Conservation (phyloP, 208 protist species). For the Trypanosoma caninum region DNA sequence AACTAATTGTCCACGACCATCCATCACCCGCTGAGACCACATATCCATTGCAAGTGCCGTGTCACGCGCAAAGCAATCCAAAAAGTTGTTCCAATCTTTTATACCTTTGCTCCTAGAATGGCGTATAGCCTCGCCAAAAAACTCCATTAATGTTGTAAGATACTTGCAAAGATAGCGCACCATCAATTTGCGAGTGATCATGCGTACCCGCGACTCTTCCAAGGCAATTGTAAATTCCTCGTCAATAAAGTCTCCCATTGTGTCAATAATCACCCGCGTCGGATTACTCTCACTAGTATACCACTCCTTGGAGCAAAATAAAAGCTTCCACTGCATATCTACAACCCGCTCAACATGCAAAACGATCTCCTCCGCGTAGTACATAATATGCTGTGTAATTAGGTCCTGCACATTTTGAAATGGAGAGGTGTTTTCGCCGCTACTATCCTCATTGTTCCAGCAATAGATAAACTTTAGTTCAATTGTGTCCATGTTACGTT, state of each 20-base stretch:
- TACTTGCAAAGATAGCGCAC: slow-evolving; percentile 71
- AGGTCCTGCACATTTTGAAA: slow-evolving; percentile 72
- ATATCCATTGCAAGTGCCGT: slow-evolving; percentile 49
- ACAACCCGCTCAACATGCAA: slow-evolving; percentile 81
- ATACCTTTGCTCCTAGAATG: slow-evolving; percentile 69
- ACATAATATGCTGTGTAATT: slow-evolving; percentile 60
- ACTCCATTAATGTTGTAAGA: slow-evolving; percentile 69
- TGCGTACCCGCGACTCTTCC: slow-evolving; percentile 52
- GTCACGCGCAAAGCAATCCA: slow-evolving; percentile 67
- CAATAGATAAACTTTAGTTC: slow-evolving; percentile 81
- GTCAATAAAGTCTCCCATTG: slow-evolving; percentile 77
- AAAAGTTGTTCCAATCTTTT: slow-evolving; percentile 62
- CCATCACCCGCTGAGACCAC: slow-evolving; percentile 43
- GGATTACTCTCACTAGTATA: slow-evolving; percentile 66
- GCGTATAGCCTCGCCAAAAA: slow-evolving; percentile 76
- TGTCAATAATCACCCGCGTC: slow-evolving; percentile 78
- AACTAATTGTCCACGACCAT: slow-evolving; percentile 42
- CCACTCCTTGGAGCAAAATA: slow-evolving; percentile 72
- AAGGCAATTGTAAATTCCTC: slow-evolving; percentile 80
- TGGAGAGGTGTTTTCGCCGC: slow-evolving; percentile 26
- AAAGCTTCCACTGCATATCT: slow-evolving; percentile 56
- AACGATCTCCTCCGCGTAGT: slow-evolving; percentile 84
- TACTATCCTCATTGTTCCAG: slow-evolving; percentile 49
- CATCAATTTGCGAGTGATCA: slow-evolving; percentile 68
- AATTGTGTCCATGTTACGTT: slow-evolving; percentile 84